Evolutionary conservation across 805 yeast genomes (phyloP), one percentile per base, ranked within the genome.

Genomic region (Yarrowia hollandica): DNA sequence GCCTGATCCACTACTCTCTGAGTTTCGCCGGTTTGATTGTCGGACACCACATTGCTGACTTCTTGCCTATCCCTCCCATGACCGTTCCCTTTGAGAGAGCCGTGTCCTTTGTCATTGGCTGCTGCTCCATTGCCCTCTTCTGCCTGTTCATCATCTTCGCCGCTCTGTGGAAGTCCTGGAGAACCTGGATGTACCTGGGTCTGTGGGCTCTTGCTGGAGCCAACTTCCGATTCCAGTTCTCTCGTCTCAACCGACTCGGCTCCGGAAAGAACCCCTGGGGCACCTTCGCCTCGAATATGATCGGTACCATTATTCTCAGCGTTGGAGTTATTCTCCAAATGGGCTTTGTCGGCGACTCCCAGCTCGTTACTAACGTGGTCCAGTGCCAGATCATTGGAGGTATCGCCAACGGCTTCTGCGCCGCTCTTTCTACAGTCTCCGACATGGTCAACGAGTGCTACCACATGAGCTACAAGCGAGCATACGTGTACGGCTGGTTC

Each of bases 331-430:
- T 42, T 5, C 35, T 42, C 25, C 50, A 42, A 9, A 42, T 42
- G 50, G 50, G 50, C 9, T 2, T 5, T 0, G 50, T 42, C 3
- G 50, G 50, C 4, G 50, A 42, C 6, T 14, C 35, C 4, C 11
- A 8, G 1, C 35, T 42, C 2, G 50, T 42, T 4, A 42, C 50
- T 2, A 42, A 42, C n/a, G 50, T 42, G 7, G 50, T 42, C 1
- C 50, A 42, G 35, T 42, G 50, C 16, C 50, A 42, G 26, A 42
- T 42, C 18, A 42, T 42, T 9, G 50, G 50, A 12, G 56, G 56
- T 5, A 48, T 48, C 5, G 38, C 56, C 22, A 30, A 23, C 30
- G 56, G 56, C 2, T 48, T 48, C 19, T 48, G 56, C 12, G 56
- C 39, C 1, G 11, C 31, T 14, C 22, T 48, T 12, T 22, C 31